Evolutionary conservation across 1,139 yeast genomes (phyloP).

Genomic region (Spathaspora sp.): DNA sequence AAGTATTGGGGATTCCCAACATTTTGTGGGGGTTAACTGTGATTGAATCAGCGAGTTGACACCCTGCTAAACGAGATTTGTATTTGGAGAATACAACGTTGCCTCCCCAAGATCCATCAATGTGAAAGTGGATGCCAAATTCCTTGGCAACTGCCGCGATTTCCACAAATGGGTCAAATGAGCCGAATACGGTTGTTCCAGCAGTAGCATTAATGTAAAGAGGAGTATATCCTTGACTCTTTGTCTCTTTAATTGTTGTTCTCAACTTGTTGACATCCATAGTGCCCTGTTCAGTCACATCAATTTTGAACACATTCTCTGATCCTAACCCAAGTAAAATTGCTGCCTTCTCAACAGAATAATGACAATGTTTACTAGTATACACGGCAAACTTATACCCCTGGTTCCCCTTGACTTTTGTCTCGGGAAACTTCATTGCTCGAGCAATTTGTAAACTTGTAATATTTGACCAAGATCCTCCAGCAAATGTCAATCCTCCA

Average conservation of each 20-base stretch:
- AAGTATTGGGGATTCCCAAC: constrained; percentile 88
- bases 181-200: constrained; percentile 87
- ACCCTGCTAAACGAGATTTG: constrained; percentile 51
- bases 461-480: constrained; percentile 86
- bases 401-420: constrained; percentile 62
- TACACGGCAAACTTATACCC: constrained; percentile 62
- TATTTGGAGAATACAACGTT: constrained; percentile 71
- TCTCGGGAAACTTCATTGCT: constrained; percentile 63
- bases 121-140: constrained; percentile 69
- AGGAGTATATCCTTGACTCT: constrained; percentile 61
- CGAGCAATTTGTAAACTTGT: constrained; percentile 81
- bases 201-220: constrained; percentile 81
- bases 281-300: constrained; percentile 55
- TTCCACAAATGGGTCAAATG: constrained; percentile 66
- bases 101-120: constrained; percentile 94
- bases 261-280: constrained; percentile 54
- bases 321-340: constrained; percentile 75
- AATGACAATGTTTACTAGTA: constrained; percentile 74
- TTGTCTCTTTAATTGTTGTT: constrained; percentile 41
- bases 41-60: constrained; percentile 70
- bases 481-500: constrained; percentile 85
- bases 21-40: constrained; percentile 87
- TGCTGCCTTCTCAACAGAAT: constrained; percentile 81
- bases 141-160: constrained; percentile 56
- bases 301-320: constrained; percentile 60